These are phyloP conservation scores for Fusarium nelsonii DNA, from an alignment of 2,329 filamentous ascomycete genomes.

Conservation along the genomic window DNA sequence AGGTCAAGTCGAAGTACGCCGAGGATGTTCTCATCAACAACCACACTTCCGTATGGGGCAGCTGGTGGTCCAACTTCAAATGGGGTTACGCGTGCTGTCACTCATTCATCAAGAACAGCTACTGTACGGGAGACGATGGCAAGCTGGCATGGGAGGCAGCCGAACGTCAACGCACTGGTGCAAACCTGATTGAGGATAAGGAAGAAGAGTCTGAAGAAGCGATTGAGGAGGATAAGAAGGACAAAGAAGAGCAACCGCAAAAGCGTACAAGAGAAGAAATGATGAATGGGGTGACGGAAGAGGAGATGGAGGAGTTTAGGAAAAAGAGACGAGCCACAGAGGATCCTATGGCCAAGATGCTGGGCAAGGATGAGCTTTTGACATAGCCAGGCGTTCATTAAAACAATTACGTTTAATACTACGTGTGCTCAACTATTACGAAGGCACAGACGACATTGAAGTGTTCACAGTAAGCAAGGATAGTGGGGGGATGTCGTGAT, in stretches of 20 bases:
- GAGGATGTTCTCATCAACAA: conserved; percentile 93
- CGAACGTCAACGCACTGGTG: conserved; percentile 69
- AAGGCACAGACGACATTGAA: not conserved
- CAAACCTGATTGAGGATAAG: conserved; percentile 53
- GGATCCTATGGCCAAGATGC: conserved; percentile 87
- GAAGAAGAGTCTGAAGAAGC: conserved; percentile 49
- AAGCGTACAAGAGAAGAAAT: conserved; percentile 85
- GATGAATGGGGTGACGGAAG: conserved; percentile 81
- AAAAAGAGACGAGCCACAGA: conserved; percentile 78
- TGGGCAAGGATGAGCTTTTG: conserved; percentile 75
- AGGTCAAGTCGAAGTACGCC: conserved; percentile 88
- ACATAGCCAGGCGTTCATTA: conserved; percentile 35
- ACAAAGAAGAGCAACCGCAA: conserved; percentile 58
- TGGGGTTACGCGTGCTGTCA: conserved; percentile 98
- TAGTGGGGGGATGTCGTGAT: conserved; percentile 27
- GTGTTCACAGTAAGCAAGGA: conserved; percentile 26
- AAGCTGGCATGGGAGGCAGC: conserved; percentile 84
- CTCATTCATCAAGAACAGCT: conserved; percentile 94
- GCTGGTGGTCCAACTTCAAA: conserved; percentile 95
- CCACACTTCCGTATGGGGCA: conserved; percentile 93
- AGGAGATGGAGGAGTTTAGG: conserved; percentile 88
- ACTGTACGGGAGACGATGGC: conserved; percentile 93
- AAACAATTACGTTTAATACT: not conserved
- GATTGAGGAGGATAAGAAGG: conserved; percentile 48
- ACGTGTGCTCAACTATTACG: not conserved